These are phyloP conservation scores for Chrysopogon serrulatus DNA, from an alignment of 176 grass and related monocot genomes.

Conservation along the genomic window DNA sequence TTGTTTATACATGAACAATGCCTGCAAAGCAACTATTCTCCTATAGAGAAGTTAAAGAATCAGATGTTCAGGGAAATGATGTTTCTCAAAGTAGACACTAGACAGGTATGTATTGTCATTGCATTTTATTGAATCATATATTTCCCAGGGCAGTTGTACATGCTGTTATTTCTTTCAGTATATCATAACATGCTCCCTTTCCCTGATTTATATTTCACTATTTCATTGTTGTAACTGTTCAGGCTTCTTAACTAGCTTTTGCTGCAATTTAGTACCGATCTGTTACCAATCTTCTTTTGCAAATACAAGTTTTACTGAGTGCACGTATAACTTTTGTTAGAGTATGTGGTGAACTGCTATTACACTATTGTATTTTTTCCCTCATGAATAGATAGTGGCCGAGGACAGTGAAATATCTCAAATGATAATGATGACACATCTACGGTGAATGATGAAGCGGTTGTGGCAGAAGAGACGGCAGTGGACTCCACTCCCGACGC, in stretches of 20 bases:
- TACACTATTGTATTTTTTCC: too few relatives aligned
- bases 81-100: conserved; percentile 72
- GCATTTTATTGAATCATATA: neutral
- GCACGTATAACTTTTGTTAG: too few relatives aligned
- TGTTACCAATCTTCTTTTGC: neutral
- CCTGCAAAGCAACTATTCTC: conserved; percentile 48
- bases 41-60: conserved; percentile 57
- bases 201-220: neutral
- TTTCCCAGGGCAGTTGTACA: conserved; percentile 29
- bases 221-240: neutral
- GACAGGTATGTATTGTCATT: conserved; percentile 26
- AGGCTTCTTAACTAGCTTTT: conserved; percentile 6
- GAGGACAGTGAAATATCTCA: conserved; percentile 39
- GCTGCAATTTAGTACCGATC: conserved; percentile 4
- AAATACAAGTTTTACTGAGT: conserved; percentile 9
- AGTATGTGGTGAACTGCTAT: neutral
- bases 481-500: conserved; percentile 46
- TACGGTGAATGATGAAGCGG: conserved; percentile 36
- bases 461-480: conserved; percentile 22
- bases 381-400: conserved; percentile 15
- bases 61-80: conserved; percentile 30
- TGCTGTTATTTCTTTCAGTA: neutral
- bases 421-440: too few relatives aligned
- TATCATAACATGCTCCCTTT: neutral
- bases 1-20: conserved; percentile 78